Percentiles rank a stretch among this genome's conserved stretches.
Evolutionary conservation across 768 basidiomycete species (phyloP).

Genomic region (Podaxis sp.): DNA sequence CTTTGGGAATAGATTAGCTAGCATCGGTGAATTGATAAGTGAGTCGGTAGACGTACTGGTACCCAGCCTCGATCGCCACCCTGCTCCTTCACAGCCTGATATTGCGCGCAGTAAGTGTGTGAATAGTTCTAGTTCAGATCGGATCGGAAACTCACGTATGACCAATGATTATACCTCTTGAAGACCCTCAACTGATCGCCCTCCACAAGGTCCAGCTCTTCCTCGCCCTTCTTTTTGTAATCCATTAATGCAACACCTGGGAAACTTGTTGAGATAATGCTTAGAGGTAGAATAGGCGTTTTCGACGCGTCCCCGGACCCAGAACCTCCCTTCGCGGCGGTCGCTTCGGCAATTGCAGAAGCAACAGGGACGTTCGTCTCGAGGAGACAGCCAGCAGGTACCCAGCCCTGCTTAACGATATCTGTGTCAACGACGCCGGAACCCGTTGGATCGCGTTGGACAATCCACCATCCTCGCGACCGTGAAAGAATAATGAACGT

Average conservation of each 20-base stretch:
- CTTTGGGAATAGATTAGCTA: constrained; percentile 25
- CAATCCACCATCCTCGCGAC: constrained; percentile 99
- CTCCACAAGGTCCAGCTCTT: constrained; percentile 85
- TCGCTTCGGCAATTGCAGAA: constrained; percentile 79
- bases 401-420: constrained; percentile 87
- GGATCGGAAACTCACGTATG: constrained; percentile 57
- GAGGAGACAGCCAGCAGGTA: constrained; percentile 93
- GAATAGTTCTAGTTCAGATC: not conserved
- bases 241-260: constrained; percentile 97
- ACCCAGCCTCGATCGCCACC: constrained; percentile 97
- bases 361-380: constrained; percentile 92
- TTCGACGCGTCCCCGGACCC: constrained; percentile 36
- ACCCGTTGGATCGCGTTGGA: constrained; percentile 89
- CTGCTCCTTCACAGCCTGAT: constrained; percentile 87
- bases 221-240: constrained; percentile 89
- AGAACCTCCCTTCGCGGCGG: constrained; percentile 61
- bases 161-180: constrained; percentile 98
- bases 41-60: constrained; percentile 48
- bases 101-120: constrained; percentile 12
- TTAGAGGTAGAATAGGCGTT: constrained; percentile 82
- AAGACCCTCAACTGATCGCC: constrained; percentile 90
- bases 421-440: constrained; percentile 76
- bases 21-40: not conserved
- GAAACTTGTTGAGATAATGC: constrained; percentile 96
- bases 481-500: constrained; percentile 91